Base-by-base conservation (phyloP, 768 basidiomycete genomes). In the Boletus bicolor region DNA sequence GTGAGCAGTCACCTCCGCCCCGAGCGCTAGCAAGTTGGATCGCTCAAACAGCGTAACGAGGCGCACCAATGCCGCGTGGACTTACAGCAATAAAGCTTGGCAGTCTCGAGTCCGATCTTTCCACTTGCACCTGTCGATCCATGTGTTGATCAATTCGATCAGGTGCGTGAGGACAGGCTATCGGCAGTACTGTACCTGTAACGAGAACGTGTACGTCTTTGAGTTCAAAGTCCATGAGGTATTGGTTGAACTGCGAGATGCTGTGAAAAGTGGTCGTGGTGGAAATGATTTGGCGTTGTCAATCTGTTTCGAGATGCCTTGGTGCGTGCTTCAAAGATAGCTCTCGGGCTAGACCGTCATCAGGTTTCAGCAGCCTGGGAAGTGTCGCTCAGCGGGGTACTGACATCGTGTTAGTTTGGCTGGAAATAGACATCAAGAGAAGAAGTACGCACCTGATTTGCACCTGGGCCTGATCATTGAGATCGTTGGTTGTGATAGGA, bases 1-100 rank as follows among this genome's bases (percentile, higher is more conserved):
- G 64, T 89, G 86, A 0, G 86, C 87, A 0, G 86, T 83, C 10
- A 91, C 86, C 49, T 77, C 79, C 0, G 88, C 86, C 9, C 85
- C 87, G 59, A 86, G 84, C 42, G 83, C 88, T 89, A 65, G 26
- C 24, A 21, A 19, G 34, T 30, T 15, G 9, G 10, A 15, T 17
- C 9, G 10, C 6, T 55, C 37, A 55, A 51, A 43, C 1, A 19
- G 21, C 5, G 9, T 12, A 2, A 44, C 5, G 26, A 39, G n/a
- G 35, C 4, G n/a, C 6, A 6, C 6, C 24, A 2, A 24, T 3
- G 12, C 10, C 0, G 17, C 0, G 1, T 11, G 49, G 30, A 72
- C 75, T 65, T 55, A 83, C 86, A 75, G 34, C 84, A 76, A 64
- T 83, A 90, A 0, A 80, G 64, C 12, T 75, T 75, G 15, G 77